Conservation (phyloP, 768 basidiomycete genomes). For the Phlegmacium glaucopus region DNA sequence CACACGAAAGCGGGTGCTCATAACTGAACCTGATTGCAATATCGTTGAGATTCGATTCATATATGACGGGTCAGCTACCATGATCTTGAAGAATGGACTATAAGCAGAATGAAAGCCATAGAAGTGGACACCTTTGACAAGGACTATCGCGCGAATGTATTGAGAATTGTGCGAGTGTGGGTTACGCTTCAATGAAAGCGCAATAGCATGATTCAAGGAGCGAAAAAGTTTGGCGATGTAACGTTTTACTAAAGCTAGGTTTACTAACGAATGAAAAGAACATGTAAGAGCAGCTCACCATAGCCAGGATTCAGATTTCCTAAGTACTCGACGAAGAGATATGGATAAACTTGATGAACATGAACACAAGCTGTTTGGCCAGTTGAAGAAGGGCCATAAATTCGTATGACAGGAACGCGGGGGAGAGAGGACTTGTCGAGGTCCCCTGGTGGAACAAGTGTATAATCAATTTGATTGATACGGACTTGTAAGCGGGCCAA, state of each 20-base stretch:
- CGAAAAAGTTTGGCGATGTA: conserved; percentile 67
- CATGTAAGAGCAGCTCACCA: conserved; percentile 38
- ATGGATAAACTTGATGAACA: conserved; percentile 92
- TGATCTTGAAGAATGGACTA: conserved; percentile 85
- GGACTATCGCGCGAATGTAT: conserved; percentile 70
- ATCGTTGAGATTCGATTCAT: conserved; percentile 71
- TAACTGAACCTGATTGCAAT: conserved; percentile 77
- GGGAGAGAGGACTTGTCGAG: conserved; percentile 64
- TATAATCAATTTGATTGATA: conserved; percentile 64
- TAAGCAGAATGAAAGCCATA: conserved; percentile 91
- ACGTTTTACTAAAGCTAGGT: conserved; percentile 53
- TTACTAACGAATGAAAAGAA: neutral
- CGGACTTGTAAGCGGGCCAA: conserved; percentile 33
- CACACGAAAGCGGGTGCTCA: conserved; percentile 72
- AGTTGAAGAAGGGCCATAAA: conserved; percentile 79
- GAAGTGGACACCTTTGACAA: conserved; percentile 94
- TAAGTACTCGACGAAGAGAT: conserved; percentile 84
- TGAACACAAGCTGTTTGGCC: conserved; percentile 84
- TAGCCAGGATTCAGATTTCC: conserved; percentile 59
- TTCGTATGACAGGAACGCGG: conserved; percentile 75
- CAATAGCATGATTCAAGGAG: conserved; percentile 85
- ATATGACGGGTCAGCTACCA: conserved; percentile 66
- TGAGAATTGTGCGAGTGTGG: conserved; percentile 54
- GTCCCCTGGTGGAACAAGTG: conserved; percentile 50
- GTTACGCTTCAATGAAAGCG: conserved; percentile 73